Conservation (phyloP, 2,329 filamentous ascomycete species). For the Monosporascus sp. region DNA sequence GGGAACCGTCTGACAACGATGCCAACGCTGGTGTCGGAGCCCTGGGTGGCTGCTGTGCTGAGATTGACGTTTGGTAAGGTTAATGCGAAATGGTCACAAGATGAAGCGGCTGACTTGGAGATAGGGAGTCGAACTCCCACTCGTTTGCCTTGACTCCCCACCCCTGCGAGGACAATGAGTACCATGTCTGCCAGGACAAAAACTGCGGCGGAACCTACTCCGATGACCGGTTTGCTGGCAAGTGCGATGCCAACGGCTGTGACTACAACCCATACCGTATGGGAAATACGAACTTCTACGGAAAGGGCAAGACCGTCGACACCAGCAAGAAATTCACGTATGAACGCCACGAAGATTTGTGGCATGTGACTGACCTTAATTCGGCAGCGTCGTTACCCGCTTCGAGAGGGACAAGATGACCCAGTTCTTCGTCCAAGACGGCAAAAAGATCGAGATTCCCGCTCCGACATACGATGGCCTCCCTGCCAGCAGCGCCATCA, state of each 20-base stretch:
- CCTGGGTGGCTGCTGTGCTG: slow-evolving; percentile 51
- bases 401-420: slow-evolving; percentile 43
- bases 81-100: background rate
- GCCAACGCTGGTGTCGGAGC: slow-evolving; percentile 44
- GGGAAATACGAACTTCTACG: slow-evolving; percentile 57
- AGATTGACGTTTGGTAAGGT: slow-evolving; percentile 53
- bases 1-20: slow-evolving; percentile 44
- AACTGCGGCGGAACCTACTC: slow-evolving; percentile 44
- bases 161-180: slow-evolving; percentile 45
- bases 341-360: background rate
- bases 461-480: slow-evolving; percentile 24
- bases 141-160: slow-evolving; percentile 59
- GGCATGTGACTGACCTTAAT: background rate
- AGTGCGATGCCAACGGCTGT: slow-evolving; percentile 61
- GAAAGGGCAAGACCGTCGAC: slow-evolving; percentile 50
- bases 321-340: slow-evolving; percentile 51
- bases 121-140: slow-evolving; percentile 52
- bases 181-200: slow-evolving; percentile 42
- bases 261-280: slow-evolving; percentile 64
- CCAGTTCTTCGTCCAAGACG: slow-evolving; percentile 56
- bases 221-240: slow-evolving; percentile 48
- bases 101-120: slow-evolving; percentile 4
- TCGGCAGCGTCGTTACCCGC: slow-evolving; percentile 47
- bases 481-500: slow-evolving; percentile 34
- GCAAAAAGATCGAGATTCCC: slow-evolving; percentile 42